These are phyloP conservation scores for Spathaspora gorwiae DNA, from an alignment of 805 yeast genomes.

Conservation along the genomic window DNA sequence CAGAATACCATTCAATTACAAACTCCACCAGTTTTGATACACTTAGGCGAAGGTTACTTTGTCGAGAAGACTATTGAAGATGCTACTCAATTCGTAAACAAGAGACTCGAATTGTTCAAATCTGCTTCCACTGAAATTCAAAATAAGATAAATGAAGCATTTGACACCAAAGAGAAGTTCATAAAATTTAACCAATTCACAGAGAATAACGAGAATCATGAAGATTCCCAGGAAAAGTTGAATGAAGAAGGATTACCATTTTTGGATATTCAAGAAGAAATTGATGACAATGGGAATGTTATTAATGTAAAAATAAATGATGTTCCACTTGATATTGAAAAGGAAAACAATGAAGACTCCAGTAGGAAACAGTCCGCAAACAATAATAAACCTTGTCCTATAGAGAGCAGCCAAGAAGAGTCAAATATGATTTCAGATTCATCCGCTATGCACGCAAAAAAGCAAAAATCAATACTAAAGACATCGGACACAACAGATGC, in stretches of 20 bases:
- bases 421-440: too few species aligned
- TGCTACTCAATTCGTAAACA: constrained; percentile 23
- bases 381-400: too few species aligned
- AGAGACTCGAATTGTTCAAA: constrained; percentile 23
- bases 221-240: constrained; percentile 6
- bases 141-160: constrained; percentile 36
- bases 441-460: too few species aligned
- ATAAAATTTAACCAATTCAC: constrained; percentile 7
- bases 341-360: neutral
- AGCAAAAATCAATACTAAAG: too few species aligned
- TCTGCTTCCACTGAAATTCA: constrained; percentile 40
- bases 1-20: constrained; percentile 1
- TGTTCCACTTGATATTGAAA: constrained; percentile 2
- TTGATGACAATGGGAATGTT: constrained; percentile 81
- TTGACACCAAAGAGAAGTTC: constrained; percentile 24
- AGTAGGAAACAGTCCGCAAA: too few species aligned
- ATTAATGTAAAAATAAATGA: constrained; percentile 30
- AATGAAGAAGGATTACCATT: constrained; percentile 55
- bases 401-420: too few species aligned
- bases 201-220: constrained; percentile 6
- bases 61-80: constrained; percentile 25
- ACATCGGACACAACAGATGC: too few species aligned
- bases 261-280: constrained; percentile 73
- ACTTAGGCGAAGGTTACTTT: constrained; percentile 39
- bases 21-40: constrained; percentile 17